A percentile compares a stretch with the other conserved stretches of the same genome.
phyloP scores from a whole-genome alignment of 2,329 filamentous ascomycete genomes.

The Exophiala spinifera region DNA sequence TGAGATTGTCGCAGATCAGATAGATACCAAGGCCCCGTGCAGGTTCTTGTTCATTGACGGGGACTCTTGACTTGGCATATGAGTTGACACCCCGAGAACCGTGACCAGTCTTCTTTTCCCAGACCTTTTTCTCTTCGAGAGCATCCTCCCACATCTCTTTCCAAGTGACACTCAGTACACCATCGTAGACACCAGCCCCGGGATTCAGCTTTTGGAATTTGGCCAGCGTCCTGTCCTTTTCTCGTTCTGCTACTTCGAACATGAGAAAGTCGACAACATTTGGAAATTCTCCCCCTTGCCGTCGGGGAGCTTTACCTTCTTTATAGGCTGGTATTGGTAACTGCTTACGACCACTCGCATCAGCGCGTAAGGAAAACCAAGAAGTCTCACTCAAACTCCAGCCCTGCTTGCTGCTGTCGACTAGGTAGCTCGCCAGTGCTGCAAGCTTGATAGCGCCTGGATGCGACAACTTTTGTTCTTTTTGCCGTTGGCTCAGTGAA shows the following conservation, averaged over 20 bases:
- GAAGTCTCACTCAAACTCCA: conserved; percentile 40
- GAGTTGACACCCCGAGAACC: background rate
- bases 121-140: conserved; percentile 17
- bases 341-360: background rate
- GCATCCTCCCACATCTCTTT: conserved; percentile 29
- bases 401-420: conserved; percentile 46
- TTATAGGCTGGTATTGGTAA: conserved; percentile 30
- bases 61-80: background rate
- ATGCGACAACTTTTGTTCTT: conserved; percentile 44
- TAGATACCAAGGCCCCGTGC: background rate
- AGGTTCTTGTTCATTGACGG: background rate
- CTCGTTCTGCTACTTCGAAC: conserved; percentile 39
- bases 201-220: conserved; percentile 34
- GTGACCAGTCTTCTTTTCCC: conserved; percentile 23
- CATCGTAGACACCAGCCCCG: conserved; percentile 32
- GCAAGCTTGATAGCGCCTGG: conserved; percentile 38
- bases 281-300: background rate
- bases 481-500: conserved; percentile 24
- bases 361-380: conserved; percentile 32
- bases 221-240: conserved; percentile 33
- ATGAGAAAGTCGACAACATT: conserved; percentile 47
- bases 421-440: conserved; percentile 44
- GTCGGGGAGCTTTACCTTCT: conserved; percentile 19
- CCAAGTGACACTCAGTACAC: conserved; percentile 37
- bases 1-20: conserved; percentile 7